Evolutionary conservation across 495 filamentous ascomycete species (phyloP), one percentile per base, ranked within the genome.

Genomic region (Letharia lupina): DNA sequence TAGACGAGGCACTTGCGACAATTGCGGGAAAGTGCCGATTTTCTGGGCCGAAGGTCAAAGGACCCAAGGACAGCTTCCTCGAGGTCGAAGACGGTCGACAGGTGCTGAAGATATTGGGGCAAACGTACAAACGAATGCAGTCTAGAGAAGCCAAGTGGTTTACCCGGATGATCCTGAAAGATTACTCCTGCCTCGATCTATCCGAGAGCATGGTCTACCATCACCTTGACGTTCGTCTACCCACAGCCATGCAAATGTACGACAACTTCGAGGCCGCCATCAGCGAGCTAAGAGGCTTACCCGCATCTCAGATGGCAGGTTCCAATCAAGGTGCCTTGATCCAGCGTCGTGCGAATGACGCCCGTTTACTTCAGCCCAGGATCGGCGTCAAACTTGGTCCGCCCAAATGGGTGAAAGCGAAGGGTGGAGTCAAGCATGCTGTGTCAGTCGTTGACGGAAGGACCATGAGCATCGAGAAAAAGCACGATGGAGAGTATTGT

Each of bases 401-500:
- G 92, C 89, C 76, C 72, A 84, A 54, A 92, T 95, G 73, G 91
- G 86, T 41, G 78, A 90, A 68, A 87, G 88, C 66, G 10, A 70
- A 70, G 54, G 68, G 68, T 15, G 68, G 68, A 37, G 85, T 91
- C 66, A 89, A 90, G 63, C 82, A 93, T 74, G 89, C 72, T 69
- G 71, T 85, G 47, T 69, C 83, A n/a, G 84, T 93, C 78, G 74
- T 79, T 7, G 78, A 77, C 7, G 77, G 77, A 0, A 75, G 82
- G 31, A 77, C 78, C 4, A 88, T 94, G 81, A 87, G 85, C 69
- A 80, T 91, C 50, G 91, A 96, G 69, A 79, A 86, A 47, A 96
- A 95, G 73, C 86, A 94, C 62, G 91, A 96, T 69, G 91, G 91
- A 4, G 90, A 94, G 73, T 94, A 93, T 65, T 93, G 89, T 69